Base-by-base conservation (phyloP, 306 rosid species). In the Trifolium repens region DNA sequence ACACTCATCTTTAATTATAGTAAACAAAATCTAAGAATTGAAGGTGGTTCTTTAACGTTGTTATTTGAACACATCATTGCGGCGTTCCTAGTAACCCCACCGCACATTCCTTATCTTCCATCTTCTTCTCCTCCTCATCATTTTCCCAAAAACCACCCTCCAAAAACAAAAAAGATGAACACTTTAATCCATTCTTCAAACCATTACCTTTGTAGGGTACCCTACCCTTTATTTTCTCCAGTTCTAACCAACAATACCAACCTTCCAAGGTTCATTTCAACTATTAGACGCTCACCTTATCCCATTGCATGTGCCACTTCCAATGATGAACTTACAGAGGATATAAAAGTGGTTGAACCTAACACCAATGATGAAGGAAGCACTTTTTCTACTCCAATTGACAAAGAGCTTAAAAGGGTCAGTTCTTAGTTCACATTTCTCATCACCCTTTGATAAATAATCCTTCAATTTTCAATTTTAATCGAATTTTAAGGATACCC, bases 381-480 rank as follows among this genome's bases (percentile, higher is more conserved):
- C 82, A 67, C 74, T 60, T 78, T 88, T 67, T 62, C 92, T 81
- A 14, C 86, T 67, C 84, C 94, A 12, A 74, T 91, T 0, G 96
- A 94, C 63, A 89, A 89, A 43, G 97, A 94, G 73, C 96, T 94
- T 74, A 94, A 92, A 86, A 94, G 86, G 97, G 98, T 85, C 60
- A 7, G 68, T n/a, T 39, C 37, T 3, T 37, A 37, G 62, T 24
- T 37, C 19, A 66, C 16, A 26, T 15, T 19, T 14, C 50, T 13
- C 40, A 37, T 37, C 9, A 37, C 40, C 9, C 40, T 37, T 37
- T 37, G 40, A 37, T 39, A 39, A 39, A 8, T 55, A 30, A 55
- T 35, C 63, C 13, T 71, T 59, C 8, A 79, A 60, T 52, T 57
- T 43, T 12, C 52, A 24, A 30, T 74, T 53, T 16, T 1, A 17